Evolutionary conservation across 169 alveolate genomes (phyloP).

Genomic region (Plasmodium coatneyi): DNA sequence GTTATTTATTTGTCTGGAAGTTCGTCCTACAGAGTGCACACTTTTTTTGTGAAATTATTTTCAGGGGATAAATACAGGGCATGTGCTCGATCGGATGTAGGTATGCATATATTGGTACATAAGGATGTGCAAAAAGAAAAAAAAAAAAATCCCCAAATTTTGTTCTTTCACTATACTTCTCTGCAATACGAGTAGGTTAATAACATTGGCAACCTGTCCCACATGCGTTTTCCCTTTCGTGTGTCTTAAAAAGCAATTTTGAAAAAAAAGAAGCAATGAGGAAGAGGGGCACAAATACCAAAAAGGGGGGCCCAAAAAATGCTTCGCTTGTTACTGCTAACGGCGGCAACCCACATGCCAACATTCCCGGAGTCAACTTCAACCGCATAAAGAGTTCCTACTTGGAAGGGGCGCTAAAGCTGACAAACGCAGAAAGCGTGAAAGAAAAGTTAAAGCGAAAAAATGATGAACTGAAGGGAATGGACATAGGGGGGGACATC

Average conservation of each 20-base stretch:
- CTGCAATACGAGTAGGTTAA: not conserved
- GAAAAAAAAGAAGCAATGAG: not conserved
- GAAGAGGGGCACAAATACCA: not conserved
- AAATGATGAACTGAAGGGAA: constrained; percentile 8
- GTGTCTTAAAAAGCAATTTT: not conserved
- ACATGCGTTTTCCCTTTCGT: not conserved
- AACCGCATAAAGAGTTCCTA: constrained; percentile 40
- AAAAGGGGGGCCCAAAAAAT: not conserved
- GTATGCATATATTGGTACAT: not conserved
- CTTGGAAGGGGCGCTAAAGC: constrained; percentile 33
- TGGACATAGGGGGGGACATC: not conserved
- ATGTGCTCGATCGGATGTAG: not conserved
- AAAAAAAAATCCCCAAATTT: not conserved
- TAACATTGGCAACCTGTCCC: not conserved
- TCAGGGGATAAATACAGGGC: not conserved
- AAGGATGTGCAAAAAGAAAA: not conserved
- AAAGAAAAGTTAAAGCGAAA: not conserved
- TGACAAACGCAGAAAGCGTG: constrained; percentile 7
- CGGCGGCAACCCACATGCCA: not conserved
- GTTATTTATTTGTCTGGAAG: not conserved
- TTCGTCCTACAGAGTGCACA: not conserved
- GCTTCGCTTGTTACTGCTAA: not conserved
- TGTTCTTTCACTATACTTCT: not conserved
- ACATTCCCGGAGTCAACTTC: constrained; percentile 9
- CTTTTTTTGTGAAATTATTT: not conserved